A percentile compares a stretch with the other conserved stretches of the same genome.
These are phyloP conservation scores for Pseudocercospora fijiensis DNA, from an alignment of 2,329 filamentous ascomycete genomes.

Conservation along the genomic window DNA sequence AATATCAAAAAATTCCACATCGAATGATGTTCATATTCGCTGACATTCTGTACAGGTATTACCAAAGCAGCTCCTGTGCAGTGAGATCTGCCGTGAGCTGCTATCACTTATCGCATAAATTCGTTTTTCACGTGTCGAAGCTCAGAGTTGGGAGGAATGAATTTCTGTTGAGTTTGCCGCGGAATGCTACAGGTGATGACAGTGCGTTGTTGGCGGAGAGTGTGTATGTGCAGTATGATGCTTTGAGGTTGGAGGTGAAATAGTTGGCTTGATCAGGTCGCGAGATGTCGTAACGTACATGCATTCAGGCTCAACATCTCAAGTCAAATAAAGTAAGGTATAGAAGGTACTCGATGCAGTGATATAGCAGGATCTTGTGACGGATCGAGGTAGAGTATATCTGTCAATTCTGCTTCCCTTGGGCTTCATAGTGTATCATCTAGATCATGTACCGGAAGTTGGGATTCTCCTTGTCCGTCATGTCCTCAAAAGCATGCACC, in stretches of 20 bases:
- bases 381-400: no score
- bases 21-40: no score
- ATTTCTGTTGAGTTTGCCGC: constrained; percentile 59
- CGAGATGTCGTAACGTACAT: no score
- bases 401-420: no score
- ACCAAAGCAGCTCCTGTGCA: constrained; percentile 60
- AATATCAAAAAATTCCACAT: no score
- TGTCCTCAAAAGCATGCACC: constrained; percentile 36
- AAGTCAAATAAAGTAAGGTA: no score
- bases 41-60: constrained; percentile 46
- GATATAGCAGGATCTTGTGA: no score
- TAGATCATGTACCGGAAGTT: constrained; percentile 23
- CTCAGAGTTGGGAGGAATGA: constrained; percentile 56
- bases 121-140: constrained; percentile 53
- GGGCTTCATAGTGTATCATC: neutral
- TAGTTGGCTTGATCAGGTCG: constrained; percentile 30
- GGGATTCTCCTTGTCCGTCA: constrained; percentile 36
- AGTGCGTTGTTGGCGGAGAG: constrained; percentile 55
- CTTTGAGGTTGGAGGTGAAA: constrained; percentile 58
- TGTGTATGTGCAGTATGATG: constrained; percentile 66
- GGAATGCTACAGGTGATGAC: constrained; percentile 60
- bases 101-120: constrained; percentile 62
- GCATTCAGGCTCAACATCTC: no score
- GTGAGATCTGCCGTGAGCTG: constrained; percentile 61
- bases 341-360: no score